Evolutionary conservation across 176 grass and related monocot species (phyloP).

Genomic region (Aegilops bicornis): DNA sequence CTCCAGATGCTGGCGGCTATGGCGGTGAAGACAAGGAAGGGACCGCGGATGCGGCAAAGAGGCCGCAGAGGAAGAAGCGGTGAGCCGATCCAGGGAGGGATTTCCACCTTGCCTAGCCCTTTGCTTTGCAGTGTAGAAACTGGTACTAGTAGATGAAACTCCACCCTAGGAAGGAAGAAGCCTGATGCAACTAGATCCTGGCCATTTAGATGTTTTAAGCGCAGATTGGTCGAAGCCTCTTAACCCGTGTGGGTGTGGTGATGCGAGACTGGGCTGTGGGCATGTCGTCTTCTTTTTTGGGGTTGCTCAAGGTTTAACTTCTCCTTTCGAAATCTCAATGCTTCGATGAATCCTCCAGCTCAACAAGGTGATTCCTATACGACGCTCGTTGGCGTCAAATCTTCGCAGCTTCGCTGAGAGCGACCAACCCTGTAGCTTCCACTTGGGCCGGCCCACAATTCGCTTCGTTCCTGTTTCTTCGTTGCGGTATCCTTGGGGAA

Average conservation of each 20-base stretch:
- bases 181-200: not conserved
- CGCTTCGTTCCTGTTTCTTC: too few relatives aligned
- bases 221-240: not conserved
- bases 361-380: too few relatives aligned
- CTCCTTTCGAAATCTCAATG: not conserved
- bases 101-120: not conserved
- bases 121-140: not conserved
- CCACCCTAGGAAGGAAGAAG: not conserved
- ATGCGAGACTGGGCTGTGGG: not conserved
- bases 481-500: too few relatives aligned
- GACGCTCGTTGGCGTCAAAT: too few relatives aligned
- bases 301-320: not conserved
- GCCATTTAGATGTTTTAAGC: not conserved
- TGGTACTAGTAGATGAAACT: not conserved
- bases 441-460: too few relatives aligned
- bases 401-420: too few relatives aligned
- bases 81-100: not conserved
- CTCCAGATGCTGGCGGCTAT: too few relatives aligned
- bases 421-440: too few relatives aligned
- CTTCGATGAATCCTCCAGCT: not conserved
- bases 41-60: not conserved
- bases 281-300: not conserved
- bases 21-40: too few relatives aligned
- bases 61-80: constrained; percentile 17
- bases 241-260: not conserved